Conservation (phyloP, 805 yeast species). For the Ogataea siamensis region DNA sequence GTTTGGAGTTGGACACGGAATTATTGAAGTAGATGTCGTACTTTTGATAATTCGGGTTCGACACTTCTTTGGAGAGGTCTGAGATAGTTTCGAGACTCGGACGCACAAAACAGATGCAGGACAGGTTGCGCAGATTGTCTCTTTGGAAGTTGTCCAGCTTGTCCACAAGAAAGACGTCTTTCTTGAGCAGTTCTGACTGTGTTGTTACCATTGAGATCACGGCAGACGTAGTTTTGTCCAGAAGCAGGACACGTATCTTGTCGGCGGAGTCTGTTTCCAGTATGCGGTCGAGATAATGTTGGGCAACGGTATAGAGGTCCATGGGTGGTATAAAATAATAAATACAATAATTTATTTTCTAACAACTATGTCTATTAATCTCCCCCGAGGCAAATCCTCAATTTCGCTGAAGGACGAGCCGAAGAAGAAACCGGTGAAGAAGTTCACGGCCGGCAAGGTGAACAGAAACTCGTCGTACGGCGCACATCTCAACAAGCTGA, state of each 20-base stretch:
- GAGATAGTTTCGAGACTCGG: conserved; percentile 68
- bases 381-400: conserved; percentile 29
- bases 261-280: conserved; percentile 21
- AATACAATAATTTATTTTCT: conserved; percentile 4
- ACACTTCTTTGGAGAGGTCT: conserved; percentile 61
- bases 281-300: conserved; percentile 42
- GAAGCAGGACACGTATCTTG: conserved; percentile 54
- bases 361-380: conserved; percentile 15
- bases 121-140: conserved; percentile 73
- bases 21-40: conserved; percentile 82
- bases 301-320: conserved; percentile 48
- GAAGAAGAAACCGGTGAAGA: conserved; percentile 31
- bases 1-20: conserved; percentile 65
- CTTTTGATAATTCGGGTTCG: conserved; percentile 72
- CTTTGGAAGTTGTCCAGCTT: conserved; percentile 55
- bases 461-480: conserved; percentile 36
- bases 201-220: conserved; percentile 87
- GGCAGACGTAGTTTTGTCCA: conserved; percentile 78
- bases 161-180: conserved; percentile 84
- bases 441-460: conserved; percentile 35
- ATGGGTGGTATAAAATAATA: conserved; percentile 25
- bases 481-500: conserved; percentile 33
- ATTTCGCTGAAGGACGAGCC: conserved; percentile 28
- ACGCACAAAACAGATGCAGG: conserved; percentile 74
- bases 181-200: conserved; percentile 76